Evolutionary conservation across 2,329 filamentous ascomycete genomes (phyloP), one percentile per base, ranked within the genome.

Genomic region (Trichoderma hamatum): DNA sequence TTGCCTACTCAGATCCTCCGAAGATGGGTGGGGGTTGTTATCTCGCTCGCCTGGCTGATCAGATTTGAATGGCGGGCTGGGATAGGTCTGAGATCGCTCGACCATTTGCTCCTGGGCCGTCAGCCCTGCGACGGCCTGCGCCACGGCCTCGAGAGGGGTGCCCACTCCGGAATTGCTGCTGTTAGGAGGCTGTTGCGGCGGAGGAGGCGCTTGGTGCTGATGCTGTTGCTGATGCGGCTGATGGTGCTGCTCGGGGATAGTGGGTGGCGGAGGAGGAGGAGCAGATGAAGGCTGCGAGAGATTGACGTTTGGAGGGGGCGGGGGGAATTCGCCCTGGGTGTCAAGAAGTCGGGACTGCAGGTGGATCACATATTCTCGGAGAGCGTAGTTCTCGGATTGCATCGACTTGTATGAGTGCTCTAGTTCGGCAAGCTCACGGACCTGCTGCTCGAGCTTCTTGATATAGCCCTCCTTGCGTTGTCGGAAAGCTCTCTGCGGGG

Each of bases 391-490:
- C 79, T 99, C 95, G 32, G 88, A 85, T 77, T 97, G 93, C 30
- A 97, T 82, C n/a, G 86, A 83, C 79, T 97, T 96, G 80, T 88
- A 93, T 68, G 87, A 88, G 71, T 92, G 87, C 73, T 94, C 92
- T 80, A 97, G 88, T 21, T 89, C 86, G 73, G 88, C 86, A 73
- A 89, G 92, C 34, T 96, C 92, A 75, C 93, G 90, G 63, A 97
- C 93, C 78, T 98, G 93, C 77, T 96, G 92, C 81, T 99, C 96
- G 7, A 99, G 87, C 79, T 97, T 96, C 84, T 97, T 97, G 80
- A 99, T 99, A 79, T 99, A 97, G 56, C 93, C 92, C 81, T 99
- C 96, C 79, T 99, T 99, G 72, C 96, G 92, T 82, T 98, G 94
- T 52, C 96, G 92, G 82, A 99, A 99, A 52, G 96, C 96, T 78